Conservation (phyloP, 2,329 filamentous ascomycete species). For the Grosmannia penicillata region DNA sequence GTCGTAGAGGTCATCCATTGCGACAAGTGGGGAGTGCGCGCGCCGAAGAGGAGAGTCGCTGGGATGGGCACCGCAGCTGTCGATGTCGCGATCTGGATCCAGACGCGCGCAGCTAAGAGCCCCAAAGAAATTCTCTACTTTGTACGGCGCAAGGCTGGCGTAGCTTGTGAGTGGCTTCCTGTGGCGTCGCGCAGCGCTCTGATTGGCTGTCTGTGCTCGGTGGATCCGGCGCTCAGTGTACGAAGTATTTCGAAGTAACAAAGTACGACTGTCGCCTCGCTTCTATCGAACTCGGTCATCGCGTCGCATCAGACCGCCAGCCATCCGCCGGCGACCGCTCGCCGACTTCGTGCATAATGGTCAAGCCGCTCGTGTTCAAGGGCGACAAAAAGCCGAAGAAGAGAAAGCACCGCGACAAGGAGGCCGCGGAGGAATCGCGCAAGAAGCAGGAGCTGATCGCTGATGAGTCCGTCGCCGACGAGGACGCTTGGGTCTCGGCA, state of each 20-base stretch:
- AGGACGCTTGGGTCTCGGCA: constrained; percentile 86
- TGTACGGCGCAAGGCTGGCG: constrained; percentile 1
- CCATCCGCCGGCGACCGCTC: too few species aligned
- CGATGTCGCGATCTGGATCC: neutral
- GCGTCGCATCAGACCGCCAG: too few species aligned
- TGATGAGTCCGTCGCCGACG: constrained; percentile 33
- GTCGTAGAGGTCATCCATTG: constrained; percentile 89
- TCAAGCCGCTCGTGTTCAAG: constrained; percentile 88
- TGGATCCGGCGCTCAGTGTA: too few species aligned
- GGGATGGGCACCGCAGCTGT: neutral
- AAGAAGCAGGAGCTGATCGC: constrained; percentile 22
- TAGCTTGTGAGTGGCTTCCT: neutral
- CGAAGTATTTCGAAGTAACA: too few species aligned
- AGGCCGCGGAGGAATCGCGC: constrained; percentile 19
- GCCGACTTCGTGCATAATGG: too few species aligned
- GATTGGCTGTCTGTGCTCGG: neutral
- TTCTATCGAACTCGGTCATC: neutral
- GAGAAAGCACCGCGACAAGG: constrained; percentile 55
- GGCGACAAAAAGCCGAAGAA: constrained; percentile 94
- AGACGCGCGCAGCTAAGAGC: neutral
- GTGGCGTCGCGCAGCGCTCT: neutral
- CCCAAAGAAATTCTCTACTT: constrained; percentile 1
- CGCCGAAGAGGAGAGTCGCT: neutral
- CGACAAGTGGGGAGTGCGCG: constrained; percentile 1
- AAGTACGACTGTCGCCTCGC: too few species aligned